Conservation (phyloP, 768 basidiomycete species). For the Lanmaoa rubissima region DNA sequence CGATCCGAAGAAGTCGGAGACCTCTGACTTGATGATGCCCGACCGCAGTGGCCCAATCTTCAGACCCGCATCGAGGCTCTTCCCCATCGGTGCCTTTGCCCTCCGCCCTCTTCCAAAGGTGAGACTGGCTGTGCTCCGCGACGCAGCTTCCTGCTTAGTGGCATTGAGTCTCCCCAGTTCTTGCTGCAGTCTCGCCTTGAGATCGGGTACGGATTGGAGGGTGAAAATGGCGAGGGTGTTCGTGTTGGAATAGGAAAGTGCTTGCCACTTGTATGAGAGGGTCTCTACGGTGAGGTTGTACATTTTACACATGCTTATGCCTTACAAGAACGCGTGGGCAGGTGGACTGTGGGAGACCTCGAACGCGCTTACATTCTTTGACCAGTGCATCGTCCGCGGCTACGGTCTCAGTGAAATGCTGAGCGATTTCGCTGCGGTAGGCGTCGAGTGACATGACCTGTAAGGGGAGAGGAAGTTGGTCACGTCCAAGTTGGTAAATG, state of each 20-base stretch:
- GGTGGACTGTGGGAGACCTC: neutral
- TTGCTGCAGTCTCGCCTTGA: conserved; percentile 45
- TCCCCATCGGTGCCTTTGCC: neutral
- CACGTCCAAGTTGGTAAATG: neutral
- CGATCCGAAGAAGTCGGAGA: conserved; percentile 17
- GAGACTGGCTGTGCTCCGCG: conserved; percentile 16
- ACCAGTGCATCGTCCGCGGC: conserved; percentile 43
- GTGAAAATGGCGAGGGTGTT: conserved; percentile 46
- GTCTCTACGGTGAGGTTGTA: conserved; percentile 52
- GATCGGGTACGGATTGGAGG: conserved; percentile 43
- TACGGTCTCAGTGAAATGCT: conserved; percentile 28
- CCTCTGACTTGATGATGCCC: conserved; percentile 19
- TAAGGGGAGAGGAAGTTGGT: neutral
- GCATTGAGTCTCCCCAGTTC: conserved; percentile 27
- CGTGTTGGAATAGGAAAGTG: conserved; percentile 35
- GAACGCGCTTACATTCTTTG: conserved; percentile 47
- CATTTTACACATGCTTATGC: conserved; percentile 60
- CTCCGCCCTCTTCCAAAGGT: conserved; percentile 13
- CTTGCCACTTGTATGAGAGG: conserved; percentile 71
- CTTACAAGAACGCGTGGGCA: conserved; percentile 36
- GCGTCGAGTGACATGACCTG: conserved; percentile 22
- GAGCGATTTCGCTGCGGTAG: conserved; percentile 22
- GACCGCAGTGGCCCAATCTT: conserved; percentile 14
- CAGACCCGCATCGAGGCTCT: conserved; percentile 13
- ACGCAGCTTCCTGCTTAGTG: conserved; percentile 33